A percentile compares a stretch with the other conserved stretches of the same genome.
Evolutionary conservation across 495 filamentous ascomycete species (phyloP).

Genomic region (Tuber indicum): DNA sequence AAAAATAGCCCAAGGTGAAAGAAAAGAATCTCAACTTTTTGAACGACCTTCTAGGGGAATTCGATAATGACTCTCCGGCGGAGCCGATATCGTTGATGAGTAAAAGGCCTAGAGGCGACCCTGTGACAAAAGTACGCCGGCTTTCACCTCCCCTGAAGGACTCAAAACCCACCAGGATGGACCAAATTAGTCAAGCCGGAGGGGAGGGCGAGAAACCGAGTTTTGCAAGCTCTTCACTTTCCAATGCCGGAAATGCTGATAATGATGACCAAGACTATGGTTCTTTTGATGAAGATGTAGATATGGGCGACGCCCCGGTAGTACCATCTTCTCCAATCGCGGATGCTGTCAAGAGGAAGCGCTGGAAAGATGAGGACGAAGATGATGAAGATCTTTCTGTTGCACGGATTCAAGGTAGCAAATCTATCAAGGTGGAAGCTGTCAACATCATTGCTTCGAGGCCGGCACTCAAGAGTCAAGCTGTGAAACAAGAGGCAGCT

Average conservation of each 20-base stretch:
- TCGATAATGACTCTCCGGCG: slow-evolving; percentile 63
- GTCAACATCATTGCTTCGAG: slow-evolving; percentile 84
- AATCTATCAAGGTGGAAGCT: slow-evolving; percentile 58
- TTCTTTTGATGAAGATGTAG: slow-evolving; percentile 55
- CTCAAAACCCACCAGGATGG: slow-evolving; percentile 45
- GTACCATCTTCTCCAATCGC: slow-evolving; percentile 77
- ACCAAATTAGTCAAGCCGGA: slow-evolving; percentile 39
- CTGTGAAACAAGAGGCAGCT: slow-evolving; percentile 56
- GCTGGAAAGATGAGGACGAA: slow-evolving; percentile 60
- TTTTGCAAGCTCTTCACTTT: slow-evolving; percentile 48
- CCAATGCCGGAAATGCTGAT: slow-evolving; percentile 46
- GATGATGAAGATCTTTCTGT: slow-evolving; percentile 62
- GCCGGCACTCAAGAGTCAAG: slow-evolving; percentile 60
- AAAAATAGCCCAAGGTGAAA: slow-evolving; percentile 51
- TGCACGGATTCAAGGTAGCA: slow-evolving; percentile 44
- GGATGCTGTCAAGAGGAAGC: slow-evolving; percentile 71
- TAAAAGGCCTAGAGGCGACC: slow-evolving; percentile 47
- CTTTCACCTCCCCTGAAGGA: slow-evolving; percentile 46
- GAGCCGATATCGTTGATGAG: slow-evolving; percentile 4
- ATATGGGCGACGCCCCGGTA: slow-evolving; percentile 70
- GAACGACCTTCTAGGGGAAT: slow-evolving; percentile 74
- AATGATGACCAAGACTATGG: slow-evolving; percentile 54
- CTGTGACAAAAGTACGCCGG: slow-evolving; percentile 28
- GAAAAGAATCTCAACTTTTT: slow-evolving; percentile 84
- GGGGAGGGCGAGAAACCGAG: slow-evolving; percentile 8